Evolutionary conservation across 148 eudicot genomes (phyloP).

Genomic region (Hydrangea macrophylla): DNA sequence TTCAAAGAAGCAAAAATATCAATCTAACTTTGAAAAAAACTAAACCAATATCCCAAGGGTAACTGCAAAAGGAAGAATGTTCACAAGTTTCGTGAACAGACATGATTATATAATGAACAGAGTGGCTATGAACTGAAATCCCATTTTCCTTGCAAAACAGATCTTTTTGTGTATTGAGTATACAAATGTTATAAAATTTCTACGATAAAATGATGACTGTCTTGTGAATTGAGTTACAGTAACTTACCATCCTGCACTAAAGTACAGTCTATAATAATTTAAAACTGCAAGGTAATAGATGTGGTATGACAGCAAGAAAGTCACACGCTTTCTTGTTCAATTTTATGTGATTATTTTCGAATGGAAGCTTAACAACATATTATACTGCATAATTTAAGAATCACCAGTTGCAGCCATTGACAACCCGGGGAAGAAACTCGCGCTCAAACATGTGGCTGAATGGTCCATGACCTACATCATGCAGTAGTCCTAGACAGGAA

Average conservation of each 20-base stretch:
- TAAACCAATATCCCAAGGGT: not conserved
- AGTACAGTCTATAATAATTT: not conserved
- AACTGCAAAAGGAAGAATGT: not conserved
- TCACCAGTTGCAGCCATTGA: slow-evolving; percentile 46
- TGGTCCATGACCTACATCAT: slow-evolving; percentile 79
- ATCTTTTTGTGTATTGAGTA: not conserved
- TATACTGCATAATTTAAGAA: slow-evolving; percentile 2
- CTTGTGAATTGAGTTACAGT: not conserved
- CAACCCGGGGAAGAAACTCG: slow-evolving; percentile 48
- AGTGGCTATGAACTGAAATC: not conserved
- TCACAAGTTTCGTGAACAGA: not conserved
- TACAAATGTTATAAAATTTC: not conserved
- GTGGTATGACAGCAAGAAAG: not conserved
- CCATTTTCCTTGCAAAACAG: not conserved
- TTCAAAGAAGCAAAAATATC: not conserved
- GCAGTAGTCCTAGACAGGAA: slow-evolving; percentile 40
- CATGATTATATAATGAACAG: not conserved
- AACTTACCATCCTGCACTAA: not conserved
- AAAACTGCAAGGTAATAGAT: not conserved
- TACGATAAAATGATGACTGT: not conserved
- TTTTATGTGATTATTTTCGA: not conserved
- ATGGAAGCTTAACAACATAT: not conserved
- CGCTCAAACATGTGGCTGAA: slow-evolving; percentile 74
- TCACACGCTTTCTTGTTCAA: not conserved
- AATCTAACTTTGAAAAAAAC: not conserved